Evolutionary conservation across 257 asterid genomes (phyloP).

Genomic region (Solanum virginianum): DNA sequence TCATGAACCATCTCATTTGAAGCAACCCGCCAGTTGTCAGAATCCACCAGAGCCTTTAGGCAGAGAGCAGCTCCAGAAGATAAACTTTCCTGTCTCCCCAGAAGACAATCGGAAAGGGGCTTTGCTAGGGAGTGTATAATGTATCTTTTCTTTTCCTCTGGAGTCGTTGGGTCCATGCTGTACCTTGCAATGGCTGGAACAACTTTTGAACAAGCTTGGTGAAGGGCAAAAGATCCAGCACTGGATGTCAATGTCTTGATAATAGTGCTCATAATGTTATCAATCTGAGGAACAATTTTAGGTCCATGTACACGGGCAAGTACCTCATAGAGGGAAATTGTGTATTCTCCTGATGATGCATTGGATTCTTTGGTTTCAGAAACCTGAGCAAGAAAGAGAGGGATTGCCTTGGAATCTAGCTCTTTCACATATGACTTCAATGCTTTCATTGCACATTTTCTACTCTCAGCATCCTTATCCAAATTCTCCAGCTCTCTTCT

Average conservation of each 20-base stretch:
- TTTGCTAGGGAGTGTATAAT: constrained; percentile 56
- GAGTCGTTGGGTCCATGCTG: constrained; percentile 74
- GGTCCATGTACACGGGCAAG: constrained; percentile 1
- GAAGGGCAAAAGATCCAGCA: constrained; percentile 91
- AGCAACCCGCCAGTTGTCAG: constrained; percentile 89
- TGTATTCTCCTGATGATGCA: constrained; percentile 56
- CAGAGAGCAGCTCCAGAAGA: constrained; percentile 96
- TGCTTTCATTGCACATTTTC: constrained; percentile 88
- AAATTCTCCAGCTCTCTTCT: constrained; percentile 78
- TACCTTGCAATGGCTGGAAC: constrained; percentile 87
- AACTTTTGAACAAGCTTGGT: constrained; percentile 95
- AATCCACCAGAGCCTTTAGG: constrained; percentile 71
- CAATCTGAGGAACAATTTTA: constrained; percentile 14
- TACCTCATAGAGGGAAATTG: constrained; percentile 76
- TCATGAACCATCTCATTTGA: constrained; percentile 76
- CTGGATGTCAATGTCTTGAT: constrained; percentile 65
- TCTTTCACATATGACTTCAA: constrained; percentile 76
- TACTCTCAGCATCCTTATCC: constrained; percentile 79
- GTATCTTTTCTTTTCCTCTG: constrained; percentile 51
- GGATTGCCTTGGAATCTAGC: constrained; percentile 89
- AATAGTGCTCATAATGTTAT: constrained; percentile 68
- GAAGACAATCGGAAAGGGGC: constrained; percentile 80
- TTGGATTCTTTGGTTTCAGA: constrained; percentile 76
- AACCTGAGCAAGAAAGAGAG: constrained; percentile 85
- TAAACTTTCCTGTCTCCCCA: constrained; percentile 66